Conservation (phyloP, 108 stramenopile genomes). For the Cyclotella sp. region DNA sequence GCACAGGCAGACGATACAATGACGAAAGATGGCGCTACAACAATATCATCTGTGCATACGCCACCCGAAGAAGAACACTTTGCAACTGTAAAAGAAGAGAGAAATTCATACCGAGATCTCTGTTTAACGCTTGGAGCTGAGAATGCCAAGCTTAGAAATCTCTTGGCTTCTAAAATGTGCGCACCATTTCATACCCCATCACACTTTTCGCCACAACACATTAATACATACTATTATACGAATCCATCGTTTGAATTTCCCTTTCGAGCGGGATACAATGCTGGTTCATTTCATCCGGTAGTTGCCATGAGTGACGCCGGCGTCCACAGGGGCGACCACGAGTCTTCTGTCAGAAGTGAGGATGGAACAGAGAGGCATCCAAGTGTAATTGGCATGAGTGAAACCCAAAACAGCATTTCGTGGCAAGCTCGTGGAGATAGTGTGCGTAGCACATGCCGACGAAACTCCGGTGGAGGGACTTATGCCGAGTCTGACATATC, state of each 20-base stretch:
- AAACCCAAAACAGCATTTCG: constrained; percentile 34
- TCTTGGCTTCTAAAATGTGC: constrained; percentile 67
- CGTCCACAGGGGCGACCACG: constrained; percentile 65
- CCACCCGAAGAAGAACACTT: constrained; percentile 68
- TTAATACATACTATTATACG: constrained; percentile 54
- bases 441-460: constrained; percentile 43
- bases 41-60: constrained; percentile 73
- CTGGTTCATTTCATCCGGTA: constrained; percentile 32
- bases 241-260: constrained; percentile 35
- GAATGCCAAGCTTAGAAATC: constrained; percentile 80
- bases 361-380: constrained; percentile 64
- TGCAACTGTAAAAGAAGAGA: constrained; percentile 65
- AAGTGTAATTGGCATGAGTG: constrained; percentile 36
- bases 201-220: constrained; percentile 53
- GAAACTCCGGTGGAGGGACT: constrained; percentile 64
- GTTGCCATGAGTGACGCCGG: constrained; percentile 90
- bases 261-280: constrained; percentile 25
- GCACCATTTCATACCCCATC: constrained; percentile 52
- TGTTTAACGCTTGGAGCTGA: constrained; percentile 86
- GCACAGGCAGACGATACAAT: constrained; percentile 53
- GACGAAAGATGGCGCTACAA: constrained; percentile 72
- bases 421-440: constrained; percentile 42
- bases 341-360: constrained; percentile 72
- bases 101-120: constrained; percentile 79
- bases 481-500: constrained; percentile 74